phyloP scores from a whole-genome alignment of 2,329 filamentous ascomycete genomes.

The Fusarium sp. region DNA sequence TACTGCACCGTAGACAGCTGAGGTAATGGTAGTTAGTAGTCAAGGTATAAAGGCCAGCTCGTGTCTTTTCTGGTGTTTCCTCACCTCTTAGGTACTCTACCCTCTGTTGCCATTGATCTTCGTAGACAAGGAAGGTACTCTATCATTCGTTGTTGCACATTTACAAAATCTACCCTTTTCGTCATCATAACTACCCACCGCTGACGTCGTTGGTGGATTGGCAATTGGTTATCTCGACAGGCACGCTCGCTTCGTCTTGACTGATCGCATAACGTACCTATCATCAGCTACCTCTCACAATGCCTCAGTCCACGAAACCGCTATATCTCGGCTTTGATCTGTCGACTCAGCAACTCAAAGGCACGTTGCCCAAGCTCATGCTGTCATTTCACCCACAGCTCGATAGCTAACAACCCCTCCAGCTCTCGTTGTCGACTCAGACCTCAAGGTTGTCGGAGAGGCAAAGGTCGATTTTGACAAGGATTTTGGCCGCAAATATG shows the following conservation, averaged over 20 bases:
- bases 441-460: slow-evolving; percentile 82
- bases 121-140: neutral
- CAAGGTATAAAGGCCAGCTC: slow-evolving; percentile 22
- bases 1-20: neutral
- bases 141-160: neutral
- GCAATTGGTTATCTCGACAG: slow-evolving; percentile 5
- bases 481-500: slow-evolving; percentile 78
- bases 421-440: slow-evolving; percentile 86
- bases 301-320: slow-evolving; percentile 54
- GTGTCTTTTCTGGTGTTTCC: slow-evolving; percentile 28
- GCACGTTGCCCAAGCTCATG: slow-evolving; percentile 53
- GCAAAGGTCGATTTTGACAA: slow-evolving; percentile 96
- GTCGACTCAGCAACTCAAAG: slow-evolving; percentile 96
- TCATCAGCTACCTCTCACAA: slow-evolving; percentile 15
- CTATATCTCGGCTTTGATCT: slow-evolving; percentile 95
- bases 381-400: neutral
- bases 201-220: slow-evolving; percentile 19
- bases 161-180: slow-evolving; percentile 2
- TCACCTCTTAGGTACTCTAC: slow-evolving; percentile 7
- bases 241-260: slow-evolving; percentile 10
- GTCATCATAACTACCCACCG: slow-evolving; percentile 22
- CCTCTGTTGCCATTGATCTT: slow-evolving; percentile 7
- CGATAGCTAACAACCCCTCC: slow-evolving; percentile 19
- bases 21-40: neutral
- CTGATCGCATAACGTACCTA: slow-evolving; percentile 3